Evolutionary conservation across 73 alveolate genomes (phyloP), one percentile per base, ranked within the genome.

Genomic region (Urostyla sp.): DNA sequence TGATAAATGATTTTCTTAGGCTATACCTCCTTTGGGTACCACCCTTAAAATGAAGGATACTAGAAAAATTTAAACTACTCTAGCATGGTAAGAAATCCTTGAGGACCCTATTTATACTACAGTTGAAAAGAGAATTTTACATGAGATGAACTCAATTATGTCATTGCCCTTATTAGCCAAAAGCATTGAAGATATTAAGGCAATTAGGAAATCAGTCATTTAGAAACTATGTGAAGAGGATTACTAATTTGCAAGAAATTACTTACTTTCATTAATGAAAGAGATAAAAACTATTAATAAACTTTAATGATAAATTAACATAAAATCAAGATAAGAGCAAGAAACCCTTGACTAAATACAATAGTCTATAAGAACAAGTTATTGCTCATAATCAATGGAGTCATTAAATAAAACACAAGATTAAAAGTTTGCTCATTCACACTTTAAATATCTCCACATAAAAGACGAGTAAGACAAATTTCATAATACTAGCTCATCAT

Each of bases 81-180:
- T 63, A 10, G 79, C 79, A 1, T 63, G 79, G 79, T 8, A 63
- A 63, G 79, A 63, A 18, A 63, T 63, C 2, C 37, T 63, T n/a
- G 48, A 63, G 10, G 79, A 63, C 6, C 31, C 27, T 2, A 45
- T 40, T 16, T 6, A 18, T 5, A 63, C 37, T 40, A 63, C 37
- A 21, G 79, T 63, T 7, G 79, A 63, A 63, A 63, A 24, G 27
- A 63, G 60, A 40, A 63, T 63, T 8, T 5, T 63, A 16, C 4
- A 6, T 8, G 79, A 63, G 44, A 63, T 63, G 79, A 27, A 35
- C 20, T 49, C 27, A 43, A 5, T n/a, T 11, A 63, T 63, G 79
- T 63, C 79, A n/a, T 21, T 63, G 26, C 79, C 79, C 24, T 21
- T 63, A 1, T 27, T 63, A 1, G 37, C 79, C 6, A 63, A 63